These are phyloP conservation scores for Monilinia vaccinii-corymbosi DNA, from an alignment of 2,329 filamentous ascomycete genomes.

Conservation along the genomic window DNA sequence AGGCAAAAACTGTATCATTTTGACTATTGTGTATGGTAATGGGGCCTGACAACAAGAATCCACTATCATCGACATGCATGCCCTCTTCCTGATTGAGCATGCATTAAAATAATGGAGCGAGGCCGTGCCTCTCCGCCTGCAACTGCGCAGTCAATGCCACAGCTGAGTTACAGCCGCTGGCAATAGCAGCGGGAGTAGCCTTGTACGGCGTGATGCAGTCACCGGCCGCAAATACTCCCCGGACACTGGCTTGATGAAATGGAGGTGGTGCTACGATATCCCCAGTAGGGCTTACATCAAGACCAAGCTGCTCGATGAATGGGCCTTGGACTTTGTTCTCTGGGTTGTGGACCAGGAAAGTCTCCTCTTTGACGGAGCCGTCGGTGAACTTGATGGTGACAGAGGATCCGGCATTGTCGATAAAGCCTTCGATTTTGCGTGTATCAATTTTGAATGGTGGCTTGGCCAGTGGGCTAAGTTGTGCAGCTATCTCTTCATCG, in stretches of 20 bases:
- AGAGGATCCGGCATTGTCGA: constrained; percentile 30
- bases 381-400: constrained; percentile 24
- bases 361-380: constrained; percentile 28
- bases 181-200: background rate
- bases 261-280: constrained; percentile 37
- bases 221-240: constrained; percentile 45
- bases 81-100: background rate
- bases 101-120: background rate
- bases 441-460: background rate
- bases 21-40: too few relatives aligned
- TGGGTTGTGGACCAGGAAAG: constrained; percentile 35
- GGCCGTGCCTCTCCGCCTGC: background rate
- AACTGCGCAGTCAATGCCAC: background rate
- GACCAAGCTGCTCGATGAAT: constrained; percentile 36
- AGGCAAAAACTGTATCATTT: too few relatives aligned
- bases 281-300: constrained; percentile 34
- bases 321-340: constrained; percentile 31
- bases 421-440: background rate
- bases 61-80: background rate
- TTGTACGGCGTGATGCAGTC: constrained; percentile 30
- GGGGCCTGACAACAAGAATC: too few relatives aligned
- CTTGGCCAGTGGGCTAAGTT: background rate
- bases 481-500: constrained; percentile 14
- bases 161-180: background rate
- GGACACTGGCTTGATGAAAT: constrained; percentile 40